Evolutionary conservation across 768 basidiomycete species (phyloP), one percentile per base, ranked within the genome.

Genomic region (Rhizopogon vesiculosus): DNA sequence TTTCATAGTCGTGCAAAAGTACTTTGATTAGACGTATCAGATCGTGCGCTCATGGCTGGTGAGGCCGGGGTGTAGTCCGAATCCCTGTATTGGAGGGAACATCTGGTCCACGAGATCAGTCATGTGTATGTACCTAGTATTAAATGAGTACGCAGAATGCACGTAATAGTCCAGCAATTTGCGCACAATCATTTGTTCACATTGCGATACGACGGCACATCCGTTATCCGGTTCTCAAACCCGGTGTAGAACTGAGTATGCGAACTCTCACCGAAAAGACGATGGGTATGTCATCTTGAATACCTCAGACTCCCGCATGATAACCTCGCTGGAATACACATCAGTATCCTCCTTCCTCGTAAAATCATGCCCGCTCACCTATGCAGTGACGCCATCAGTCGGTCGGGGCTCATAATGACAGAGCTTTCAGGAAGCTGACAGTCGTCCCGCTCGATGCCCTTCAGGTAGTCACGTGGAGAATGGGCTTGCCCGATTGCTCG

Each of bases 231-330:
- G 66, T 99, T 99, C 6, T 96, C 97, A 68, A 99, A 99, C 2
- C 97, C 97, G 40, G 93, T 92, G 66, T 95, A 98, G 74, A 98
- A 99, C 0, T 94, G 89, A 60, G 83, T 87, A 59, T 80, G 77
- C 33, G 76, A 72, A 28, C 77, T 77, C 39, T 86, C 83, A 5
- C 90, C 90, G 66, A 98, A 99, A 6, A 98, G 70, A 19, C 93
- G 78, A 61, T 91, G 91, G 53, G 98, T 96, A 72, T 98, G 96
- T 94, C 97, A 98, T 99, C 75, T 99, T 99, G 82, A 99, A 99
- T 18, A 98, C 82, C 66, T 99, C 97, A 0, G 97, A 97, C 70
- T 98, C 98, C 39, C 95, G 87, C 89, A 98, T 91, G 65, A 99
- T 96, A 13, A 99, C 96, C 73, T 99, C 97, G 4, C 94, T 97